Percentiles rank a stretch among this genome's conserved stretches.
Evolutionary conservation across 805 yeast genomes (phyloP).

Genomic region (Metschnikowia amazonensis): DNA sequence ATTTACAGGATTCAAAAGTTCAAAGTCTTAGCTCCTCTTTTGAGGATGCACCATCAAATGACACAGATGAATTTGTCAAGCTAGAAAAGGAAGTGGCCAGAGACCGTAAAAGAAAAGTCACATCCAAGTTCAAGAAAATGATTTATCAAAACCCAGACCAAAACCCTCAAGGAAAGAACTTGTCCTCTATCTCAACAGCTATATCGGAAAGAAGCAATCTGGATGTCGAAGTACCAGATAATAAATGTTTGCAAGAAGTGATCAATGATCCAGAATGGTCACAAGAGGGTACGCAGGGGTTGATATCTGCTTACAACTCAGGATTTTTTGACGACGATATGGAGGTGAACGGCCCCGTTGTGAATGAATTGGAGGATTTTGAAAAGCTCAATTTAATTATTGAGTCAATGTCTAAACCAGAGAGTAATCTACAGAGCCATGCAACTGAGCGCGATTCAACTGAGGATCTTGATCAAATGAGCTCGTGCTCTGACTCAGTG

Average conservation of each 20-base stretch:
- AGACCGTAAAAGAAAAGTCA: slow-evolving; percentile 1
- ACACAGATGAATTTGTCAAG: slow-evolving; percentile 1
- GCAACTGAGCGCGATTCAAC: not conserved
- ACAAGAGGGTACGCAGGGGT: slow-evolving; percentile 47
- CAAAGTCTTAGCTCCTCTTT: not conserved
- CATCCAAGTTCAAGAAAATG: slow-evolving; percentile 15
- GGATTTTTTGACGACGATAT: slow-evolving; percentile 63
- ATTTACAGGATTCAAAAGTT: not conserved
- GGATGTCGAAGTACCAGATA: not conserved
- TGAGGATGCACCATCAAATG: not conserved
- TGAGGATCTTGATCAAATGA: not conserved
- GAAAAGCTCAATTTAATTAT: slow-evolving; percentile 47
- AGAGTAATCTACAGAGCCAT: slow-evolving; percentile 7
- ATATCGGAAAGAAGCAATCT: not conserved
- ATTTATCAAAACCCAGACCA: slow-evolving; percentile 7
- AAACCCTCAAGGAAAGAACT: slow-evolving; percentile 5
- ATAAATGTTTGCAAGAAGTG: not conserved
- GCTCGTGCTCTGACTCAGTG: not conserved
- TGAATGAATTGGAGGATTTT: slow-evolving; percentile 53
- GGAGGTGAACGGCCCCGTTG: slow-evolving; percentile 51
- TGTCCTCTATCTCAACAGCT: not conserved
- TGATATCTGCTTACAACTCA: slow-evolving; percentile 57
- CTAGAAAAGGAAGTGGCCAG: slow-evolving; percentile 1
- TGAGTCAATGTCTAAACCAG: slow-evolving; percentile 26
- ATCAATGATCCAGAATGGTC: not conserved